A percentile compares a stretch with the other conserved stretches of the same genome.
These are phyloP conservation scores for Quercus rubra DNA, from an alignment of 306 rosid genomes.

Conservation along the genomic window DNA sequence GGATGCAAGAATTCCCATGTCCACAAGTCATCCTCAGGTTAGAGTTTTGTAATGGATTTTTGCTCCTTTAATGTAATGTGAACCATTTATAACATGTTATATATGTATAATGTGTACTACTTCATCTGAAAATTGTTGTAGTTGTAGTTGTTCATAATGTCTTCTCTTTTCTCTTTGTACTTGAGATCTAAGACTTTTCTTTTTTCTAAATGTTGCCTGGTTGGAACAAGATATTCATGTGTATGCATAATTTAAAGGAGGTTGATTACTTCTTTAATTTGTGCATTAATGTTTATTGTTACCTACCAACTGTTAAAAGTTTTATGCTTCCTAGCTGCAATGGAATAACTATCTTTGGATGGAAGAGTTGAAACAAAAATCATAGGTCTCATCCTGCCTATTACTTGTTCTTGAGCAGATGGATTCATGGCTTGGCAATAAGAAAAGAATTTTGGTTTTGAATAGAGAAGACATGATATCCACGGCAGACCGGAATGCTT, in stretches of 20 bases:
- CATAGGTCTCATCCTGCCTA: slow-evolving; percentile 12
- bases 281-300: neutral
- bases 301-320: neutral
- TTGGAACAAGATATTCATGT: neutral
- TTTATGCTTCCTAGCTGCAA: neutral
- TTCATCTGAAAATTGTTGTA: neutral
- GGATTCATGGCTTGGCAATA: slow-evolving; percentile 89
- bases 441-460: slow-evolving; percentile 82
- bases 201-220: neutral
- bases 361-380: neutral
- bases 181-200: too few relatives aligned
- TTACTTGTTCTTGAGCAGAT: slow-evolving; percentile 47
- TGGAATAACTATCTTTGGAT: neutral
- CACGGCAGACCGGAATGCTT: slow-evolving; percentile 78
- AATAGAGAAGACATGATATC: slow-evolving; percentile 99
- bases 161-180: neutral
- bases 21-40: slow-evolving; percentile 95
- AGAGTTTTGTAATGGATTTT: neutral
- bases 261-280: neutral
- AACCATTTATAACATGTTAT: neutral
- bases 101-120: neutral
- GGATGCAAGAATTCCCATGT: slow-evolving; percentile 86
- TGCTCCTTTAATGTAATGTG: neutral
- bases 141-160: neutral
- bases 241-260: neutral